Percentiles rank a stretch among this genome's conserved stretches.
phyloP scores from a whole-genome alignment of 306 rosid species.

The Macrotyloma uniflorum region DNA sequence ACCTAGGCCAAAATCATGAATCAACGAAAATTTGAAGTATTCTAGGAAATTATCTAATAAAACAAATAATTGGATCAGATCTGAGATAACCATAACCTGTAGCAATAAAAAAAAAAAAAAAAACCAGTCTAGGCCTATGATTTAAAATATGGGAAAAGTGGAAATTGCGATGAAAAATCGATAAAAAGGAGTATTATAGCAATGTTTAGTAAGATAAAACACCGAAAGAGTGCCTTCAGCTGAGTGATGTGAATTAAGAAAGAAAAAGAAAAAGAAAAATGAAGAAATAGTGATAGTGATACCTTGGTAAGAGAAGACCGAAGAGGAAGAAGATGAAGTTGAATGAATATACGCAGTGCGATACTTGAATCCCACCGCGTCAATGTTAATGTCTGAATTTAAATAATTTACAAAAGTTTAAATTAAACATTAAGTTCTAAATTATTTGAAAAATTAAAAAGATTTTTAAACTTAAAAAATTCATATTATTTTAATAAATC shows the following conservation, averaged over 20 bases:
- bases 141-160: background rate
- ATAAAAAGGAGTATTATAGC: background rate
- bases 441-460: background rate
- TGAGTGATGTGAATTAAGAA: background rate
- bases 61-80: background rate
- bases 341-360: background rate
- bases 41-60: background rate
- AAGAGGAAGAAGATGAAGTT: background rate
- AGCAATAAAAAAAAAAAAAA: background rate
- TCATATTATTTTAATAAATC: background rate
- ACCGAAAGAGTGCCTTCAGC: background rate
- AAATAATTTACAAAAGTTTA: background rate
- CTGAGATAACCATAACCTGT: background rate
- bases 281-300: background rate
- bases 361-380: background rate
- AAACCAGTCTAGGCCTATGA: background rate
- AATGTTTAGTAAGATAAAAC: background rate
- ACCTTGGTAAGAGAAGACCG: conserved; percentile 11
- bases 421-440: background rate
- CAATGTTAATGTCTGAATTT: background rate
- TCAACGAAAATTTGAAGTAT: background rate
- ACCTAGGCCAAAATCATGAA: background rate
- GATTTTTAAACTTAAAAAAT: background rate
- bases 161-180: background rate
- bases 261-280: background rate